Base-by-base conservation (phyloP, 2,329 filamentous ascomycete genomes). In the Ophiostoma tasmaniense region DNA sequence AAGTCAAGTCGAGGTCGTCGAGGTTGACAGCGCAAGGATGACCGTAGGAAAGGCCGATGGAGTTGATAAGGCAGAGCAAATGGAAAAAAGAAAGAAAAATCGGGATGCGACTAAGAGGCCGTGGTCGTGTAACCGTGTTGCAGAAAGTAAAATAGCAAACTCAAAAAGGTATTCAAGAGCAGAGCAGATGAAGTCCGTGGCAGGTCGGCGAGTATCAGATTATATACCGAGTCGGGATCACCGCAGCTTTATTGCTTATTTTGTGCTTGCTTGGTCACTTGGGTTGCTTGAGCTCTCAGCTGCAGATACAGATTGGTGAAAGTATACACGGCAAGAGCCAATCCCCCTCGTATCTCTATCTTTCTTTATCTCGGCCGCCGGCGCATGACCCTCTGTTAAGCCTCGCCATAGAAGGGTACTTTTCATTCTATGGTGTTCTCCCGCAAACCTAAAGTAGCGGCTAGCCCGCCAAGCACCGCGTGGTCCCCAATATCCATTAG, bases 331-430 rank as follows among this genome's bases (percentile, higher is more conserved):
- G 50, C 50, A 25, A 25, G 50, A 55, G 50, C 11, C 50, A 25
- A 25, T 55, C 22, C 50, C 55, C 55, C 25, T 28, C 55, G 25
- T 61, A 61, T 61, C 55, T 61, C 5, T 33, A 4, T 33, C 33
- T 33, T 5, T 33, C 45, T 66, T 69, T 69, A 66, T 69, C 68
- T 66, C 42, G 64, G 64, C 20, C 50, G 28, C 42, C 55, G 67
- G 65, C 67, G 68, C 68, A 69, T 66, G 68, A 64, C 68, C 68
- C 55, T 50, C n/a, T 66, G 61, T 62, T 64, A 64, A 66, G 64
- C 68, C 50, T 66, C 42, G 52, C 22, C 52, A 62, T 61, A 61
- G 20, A 68, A 20, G 22, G 25, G 20, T 37, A 55, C 55, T 37
- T 69, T 45, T 61, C 61, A 25, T 45, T 45, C 37, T 35, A 64